Base-by-base conservation (phyloP, 177 flowering plant genomes). In the Tripterygium wilfordii region DNA sequence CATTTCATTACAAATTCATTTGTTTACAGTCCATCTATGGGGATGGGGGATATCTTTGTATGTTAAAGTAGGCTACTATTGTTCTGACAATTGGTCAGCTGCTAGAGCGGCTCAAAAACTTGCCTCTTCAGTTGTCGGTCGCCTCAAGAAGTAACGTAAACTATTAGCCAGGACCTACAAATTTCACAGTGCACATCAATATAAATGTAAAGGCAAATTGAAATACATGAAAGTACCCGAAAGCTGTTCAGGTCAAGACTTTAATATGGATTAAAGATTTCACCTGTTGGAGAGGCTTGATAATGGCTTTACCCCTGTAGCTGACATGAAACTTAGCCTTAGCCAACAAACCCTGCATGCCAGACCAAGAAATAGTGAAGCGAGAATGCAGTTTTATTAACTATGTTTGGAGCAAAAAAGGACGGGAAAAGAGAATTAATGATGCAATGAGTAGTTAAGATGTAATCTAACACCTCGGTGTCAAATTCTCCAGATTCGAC, bases 301-400 rank as follows among this genome's bases (percentile, higher is more conserved):
- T 83, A 38, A 94, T 49, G 42, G 95, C 72, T 75, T 83, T 77
- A 25, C 78, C 89, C 52, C 59, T 71, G 64, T 94, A 94, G 71
- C 86, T 90, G 45, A 94, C 96, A 63, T 94, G 97, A 68, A 94
- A 94, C 51, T 90, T 89, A 25, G 90, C 86, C 75, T 94, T 94
- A 0, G 99, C 99, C 75, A 87, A 60, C 63, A 94, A 64, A 3
- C 99, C 99, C 97, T 94, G 37, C 21, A 20, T 9, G 13, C 26
- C 7, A 24, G 30, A 30, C 33, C 33, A 12, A 15, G 21, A 3
- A 35, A n/a, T n/a, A 35, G 38, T 35, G 8, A 30, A 15, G 38
- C 14, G 3, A 35, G 38, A 10, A 5, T 35, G 14, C 20, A 38
- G 7, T 3, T 38, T 17, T 3, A 4, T 12, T 40, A 40, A 40